A percentile compares a stretch with the other conserved stretches of the same genome.
Conservation (phyloP, 208 protist genomes). For the Trypanosomatidae sp. region DNA sequence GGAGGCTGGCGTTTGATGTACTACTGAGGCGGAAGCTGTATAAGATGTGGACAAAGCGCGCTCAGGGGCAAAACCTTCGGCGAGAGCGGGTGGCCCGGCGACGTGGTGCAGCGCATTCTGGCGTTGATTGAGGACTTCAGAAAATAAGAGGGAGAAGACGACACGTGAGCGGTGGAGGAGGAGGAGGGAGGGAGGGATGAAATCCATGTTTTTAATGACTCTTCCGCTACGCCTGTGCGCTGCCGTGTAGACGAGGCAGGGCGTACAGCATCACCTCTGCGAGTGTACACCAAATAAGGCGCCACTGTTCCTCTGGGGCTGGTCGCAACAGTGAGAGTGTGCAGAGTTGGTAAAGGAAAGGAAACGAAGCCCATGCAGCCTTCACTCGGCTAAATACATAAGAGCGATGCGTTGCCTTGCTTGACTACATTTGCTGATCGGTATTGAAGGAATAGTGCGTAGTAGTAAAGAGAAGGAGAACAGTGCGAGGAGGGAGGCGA, state of each 20-base stretch:
- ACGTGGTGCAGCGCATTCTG: background rate
- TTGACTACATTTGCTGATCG: background rate
- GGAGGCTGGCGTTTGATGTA: background rate
- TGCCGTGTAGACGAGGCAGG: background rate
- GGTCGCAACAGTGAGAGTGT: background rate
- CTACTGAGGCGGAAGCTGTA: too few relatives aligned
- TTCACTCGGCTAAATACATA: background rate
- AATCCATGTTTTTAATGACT: background rate
- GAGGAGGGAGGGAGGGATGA: background rate
- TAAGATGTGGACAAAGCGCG: too few relatives aligned
- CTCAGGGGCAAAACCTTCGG: too few relatives aligned
- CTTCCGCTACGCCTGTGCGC: background rate
- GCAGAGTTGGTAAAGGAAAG: background rate
- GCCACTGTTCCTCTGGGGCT: background rate
- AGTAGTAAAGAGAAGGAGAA: background rate
- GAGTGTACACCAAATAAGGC: background rate
- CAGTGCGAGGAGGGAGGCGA: background rate
- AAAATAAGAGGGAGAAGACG: background rate
- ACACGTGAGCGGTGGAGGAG: background rate
- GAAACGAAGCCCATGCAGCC: background rate
- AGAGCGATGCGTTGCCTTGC: background rate
- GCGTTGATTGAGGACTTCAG: background rate
- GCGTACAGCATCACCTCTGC: background rate
- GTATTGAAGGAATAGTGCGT: too few relatives aligned
- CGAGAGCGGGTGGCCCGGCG: too few relatives aligned